Conservation (phyloP, 2,329 filamentous ascomycete genomes). For the Coniochaeta sp. region DNA sequence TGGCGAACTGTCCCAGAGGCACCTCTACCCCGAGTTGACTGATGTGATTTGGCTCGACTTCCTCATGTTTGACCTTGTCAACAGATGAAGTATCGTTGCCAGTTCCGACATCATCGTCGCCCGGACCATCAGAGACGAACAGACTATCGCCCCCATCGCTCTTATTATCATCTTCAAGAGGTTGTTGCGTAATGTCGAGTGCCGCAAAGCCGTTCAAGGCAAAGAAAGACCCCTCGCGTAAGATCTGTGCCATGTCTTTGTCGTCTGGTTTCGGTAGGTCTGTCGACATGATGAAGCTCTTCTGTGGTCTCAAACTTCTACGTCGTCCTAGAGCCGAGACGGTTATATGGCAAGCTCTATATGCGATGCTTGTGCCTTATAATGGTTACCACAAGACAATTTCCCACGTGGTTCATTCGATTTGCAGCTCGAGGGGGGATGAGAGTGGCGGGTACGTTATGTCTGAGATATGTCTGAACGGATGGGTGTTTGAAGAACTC, state of each 20-base stretch:
- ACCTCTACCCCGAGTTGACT: neutral
- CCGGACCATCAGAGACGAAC: neutral
- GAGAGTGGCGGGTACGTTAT: too few relatives aligned
- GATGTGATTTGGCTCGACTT: neutral
- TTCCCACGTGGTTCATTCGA: too few relatives aligned
- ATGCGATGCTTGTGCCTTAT: too few relatives aligned
- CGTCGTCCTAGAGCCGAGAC: neutral
- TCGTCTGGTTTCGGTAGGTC: neutral
- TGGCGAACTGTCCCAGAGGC: neutral
- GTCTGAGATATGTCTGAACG: too few relatives aligned
- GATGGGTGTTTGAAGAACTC: too few relatives aligned
- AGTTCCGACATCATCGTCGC: neutral
- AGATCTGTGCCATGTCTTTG: neutral
- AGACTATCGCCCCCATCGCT: neutral
- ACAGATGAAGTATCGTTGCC: too few relatives aligned
- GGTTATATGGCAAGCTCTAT: too few relatives aligned
- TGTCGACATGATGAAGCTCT: neutral
- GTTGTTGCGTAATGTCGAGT: neutral
- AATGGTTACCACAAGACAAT: too few relatives aligned
- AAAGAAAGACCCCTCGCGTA: neutral
- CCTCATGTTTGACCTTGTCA: neutral
- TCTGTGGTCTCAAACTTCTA: neutral
- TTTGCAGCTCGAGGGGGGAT: too few relatives aligned
- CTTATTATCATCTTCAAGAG: neutral
- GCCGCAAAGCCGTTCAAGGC: neutral